Evolutionary conservation across 2,329 filamentous ascomycete genomes (phyloP).

Genomic region (Alternaria gansuensis): DNA sequence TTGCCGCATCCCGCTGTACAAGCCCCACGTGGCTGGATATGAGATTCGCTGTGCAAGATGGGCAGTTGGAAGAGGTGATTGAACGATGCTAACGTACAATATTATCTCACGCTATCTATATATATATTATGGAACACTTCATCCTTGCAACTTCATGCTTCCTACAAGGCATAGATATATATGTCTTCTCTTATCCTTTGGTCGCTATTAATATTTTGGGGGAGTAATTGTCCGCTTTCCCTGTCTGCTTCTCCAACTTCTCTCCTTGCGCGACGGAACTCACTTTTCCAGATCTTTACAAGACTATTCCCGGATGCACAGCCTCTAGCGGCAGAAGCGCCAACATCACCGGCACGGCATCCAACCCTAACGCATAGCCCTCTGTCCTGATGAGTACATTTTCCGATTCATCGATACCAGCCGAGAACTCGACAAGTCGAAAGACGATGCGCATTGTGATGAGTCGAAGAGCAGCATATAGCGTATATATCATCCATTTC

Average conservation of each 20-base stretch:
- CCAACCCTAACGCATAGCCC: slow-evolving; percentile 61
- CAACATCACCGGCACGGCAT: slow-evolving; percentile 66
- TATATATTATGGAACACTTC: no score
- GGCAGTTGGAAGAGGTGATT: no score
- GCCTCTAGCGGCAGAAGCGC: slow-evolving; percentile 33
- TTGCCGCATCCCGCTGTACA: slow-evolving; percentile 15
- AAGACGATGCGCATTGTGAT: slow-evolving; percentile 67
- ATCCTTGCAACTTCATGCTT: no score
- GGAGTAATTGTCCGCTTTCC: no score
- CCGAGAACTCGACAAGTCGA: slow-evolving; percentile 65
- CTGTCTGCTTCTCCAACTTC: slow-evolving; percentile 37
- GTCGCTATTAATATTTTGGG: no score
- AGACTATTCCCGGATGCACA: slow-evolving; percentile 44
- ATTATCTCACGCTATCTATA: no score
- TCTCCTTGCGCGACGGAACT: slow-evolving; percentile 42
- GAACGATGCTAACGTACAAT: no score
- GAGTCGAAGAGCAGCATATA: slow-evolving; percentile 55
- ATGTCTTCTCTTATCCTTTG: no score
- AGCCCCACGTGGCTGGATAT: slow-evolving; percentile 20
- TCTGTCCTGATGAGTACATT: neutral
- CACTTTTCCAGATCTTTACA: slow-evolving; percentile 33
- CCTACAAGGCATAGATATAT: no score
- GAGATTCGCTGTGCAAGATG: neutral
- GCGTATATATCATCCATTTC: slow-evolving; percentile 47
- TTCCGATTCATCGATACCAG: slow-evolving; percentile 53